Percentiles rank a stretch among this genome's conserved stretches.
Conservation (phyloP, 2,329 filamentous ascomycete genomes). For the Alternaria triticimaculans region DNA sequence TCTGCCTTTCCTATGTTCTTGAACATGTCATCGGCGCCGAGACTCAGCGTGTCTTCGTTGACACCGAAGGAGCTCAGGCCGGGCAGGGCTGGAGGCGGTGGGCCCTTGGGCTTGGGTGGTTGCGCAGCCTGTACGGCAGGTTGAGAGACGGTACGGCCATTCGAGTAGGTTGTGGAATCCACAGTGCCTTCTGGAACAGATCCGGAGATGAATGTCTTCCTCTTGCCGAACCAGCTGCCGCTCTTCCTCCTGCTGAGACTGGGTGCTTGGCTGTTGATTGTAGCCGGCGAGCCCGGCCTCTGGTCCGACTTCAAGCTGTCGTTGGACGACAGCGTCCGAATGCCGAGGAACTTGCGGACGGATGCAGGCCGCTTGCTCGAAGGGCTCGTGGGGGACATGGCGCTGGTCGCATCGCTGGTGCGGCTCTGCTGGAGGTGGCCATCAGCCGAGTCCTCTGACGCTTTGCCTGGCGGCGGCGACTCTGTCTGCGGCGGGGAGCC, state of each 20-base stretch:
- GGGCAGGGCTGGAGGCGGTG: constrained; percentile 50
- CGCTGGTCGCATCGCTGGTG: constrained; percentile 38
- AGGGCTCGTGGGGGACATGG: constrained; percentile 44
- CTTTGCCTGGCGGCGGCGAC: constrained; percentile 28
- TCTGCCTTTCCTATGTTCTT: constrained; percentile 41
- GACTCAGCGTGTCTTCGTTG: constrained; percentile 40
- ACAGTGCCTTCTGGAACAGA: constrained; percentile 43
- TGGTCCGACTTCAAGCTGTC: constrained; percentile 45
- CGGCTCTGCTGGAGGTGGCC: constrained; percentile 27
- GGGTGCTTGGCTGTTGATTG: constrained; percentile 39
- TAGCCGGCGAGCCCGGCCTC: constrained; percentile 45
- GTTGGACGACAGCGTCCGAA: constrained; percentile 46
- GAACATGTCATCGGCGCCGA: constrained; percentile 50
- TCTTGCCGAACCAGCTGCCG: constrained; percentile 50
- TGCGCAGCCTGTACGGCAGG: constrained; percentile 13
- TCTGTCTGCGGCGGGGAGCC: constrained; percentile 30
- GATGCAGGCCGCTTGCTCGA: constrained; percentile 45
- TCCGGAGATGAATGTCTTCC: constrained; percentile 44
- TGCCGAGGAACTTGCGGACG: constrained; percentile 51
- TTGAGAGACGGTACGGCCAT: constrained; percentile 28
- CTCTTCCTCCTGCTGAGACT: constrained; percentile 48
- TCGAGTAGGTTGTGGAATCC: constrained; percentile 27
- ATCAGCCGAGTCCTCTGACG: constrained; percentile 23
- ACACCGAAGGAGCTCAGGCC: constrained; percentile 47
- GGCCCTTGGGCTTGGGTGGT: constrained; percentile 39